Evolutionary conservation across 257 asterid genomes (phyloP).

Genomic region (Ilex asprella): DNA sequence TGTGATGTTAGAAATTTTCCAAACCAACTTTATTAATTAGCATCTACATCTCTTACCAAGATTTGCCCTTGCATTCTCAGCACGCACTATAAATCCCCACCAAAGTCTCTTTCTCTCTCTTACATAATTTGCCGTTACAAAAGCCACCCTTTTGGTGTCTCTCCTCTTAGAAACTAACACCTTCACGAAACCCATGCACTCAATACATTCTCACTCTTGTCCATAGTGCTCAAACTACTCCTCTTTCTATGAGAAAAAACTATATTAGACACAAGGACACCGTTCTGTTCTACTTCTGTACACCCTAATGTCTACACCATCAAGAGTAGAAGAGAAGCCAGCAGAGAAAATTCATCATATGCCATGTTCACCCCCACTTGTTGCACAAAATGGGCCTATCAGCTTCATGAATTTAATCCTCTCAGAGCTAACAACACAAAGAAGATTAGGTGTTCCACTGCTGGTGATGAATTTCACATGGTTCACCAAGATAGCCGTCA

Average conservation of each 20-base stretch:
- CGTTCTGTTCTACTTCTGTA: not conserved
- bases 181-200: conserved; percentile 35
- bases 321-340: conserved; percentile 13
- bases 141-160: conserved; percentile 3
- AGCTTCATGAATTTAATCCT: conserved; percentile 12
- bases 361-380: not conserved
- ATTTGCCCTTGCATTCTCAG: no score
- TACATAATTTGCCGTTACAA: not conserved
- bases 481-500: conserved; percentile 70
- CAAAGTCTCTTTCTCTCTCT: no score
- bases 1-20: no score
- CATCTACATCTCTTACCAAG: no score
- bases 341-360: conserved; percentile 4
- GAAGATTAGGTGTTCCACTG: conserved; percentile 48
- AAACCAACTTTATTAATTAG: no score
- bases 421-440: conserved; percentile 55
- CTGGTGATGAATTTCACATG: conserved; percentile 62
- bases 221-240: not conserved
- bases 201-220: conserved; percentile 5
- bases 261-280: no score
- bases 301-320: conserved; percentile 5
- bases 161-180: conserved; percentile 12
- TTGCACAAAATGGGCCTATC: conserved; percentile 18
- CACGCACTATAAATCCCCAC: no score
- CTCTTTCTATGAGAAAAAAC: no score